phyloP scores from a whole-genome alignment of 2,329 filamentous ascomycete genomes.

The Moelleriella libera region DNA sequence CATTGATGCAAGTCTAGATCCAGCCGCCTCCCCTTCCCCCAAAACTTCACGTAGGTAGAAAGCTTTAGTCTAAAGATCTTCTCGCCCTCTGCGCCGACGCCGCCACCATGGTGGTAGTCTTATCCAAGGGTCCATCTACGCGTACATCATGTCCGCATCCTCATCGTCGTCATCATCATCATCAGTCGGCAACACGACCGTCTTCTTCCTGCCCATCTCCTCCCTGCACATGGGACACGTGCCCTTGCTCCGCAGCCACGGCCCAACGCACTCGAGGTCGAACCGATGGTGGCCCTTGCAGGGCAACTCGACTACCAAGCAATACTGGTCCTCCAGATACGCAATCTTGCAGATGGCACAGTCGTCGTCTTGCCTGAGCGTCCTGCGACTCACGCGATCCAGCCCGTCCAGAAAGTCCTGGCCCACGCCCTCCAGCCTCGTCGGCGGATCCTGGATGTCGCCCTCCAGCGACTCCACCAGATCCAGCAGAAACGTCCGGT shows the following conservation, averaged over 20 bases:
- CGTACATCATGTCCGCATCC: slow-evolving; percentile 35
- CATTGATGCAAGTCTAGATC: neutral
- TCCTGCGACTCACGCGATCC: slow-evolving; percentile 40
- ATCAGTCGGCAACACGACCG: slow-evolving; percentile 16
- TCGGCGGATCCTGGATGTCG: slow-evolving; percentile 38
- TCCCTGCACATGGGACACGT: slow-evolving; percentile 50
- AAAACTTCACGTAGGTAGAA: too few relatives aligned
- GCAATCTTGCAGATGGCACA: slow-evolving; percentile 51
- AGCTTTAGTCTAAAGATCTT: too few relatives aligned
- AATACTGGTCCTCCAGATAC: slow-evolving; percentile 47
- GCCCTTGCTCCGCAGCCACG: slow-evolving; percentile 50
- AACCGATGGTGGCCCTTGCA: slow-evolving; percentile 45
- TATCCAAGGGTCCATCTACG: slow-evolving; percentile 8
- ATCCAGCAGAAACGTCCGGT: slow-evolving; percentile 33
- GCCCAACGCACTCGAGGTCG: slow-evolving; percentile 53
- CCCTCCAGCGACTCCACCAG: slow-evolving; percentile 33
- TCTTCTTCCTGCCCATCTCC: slow-evolving; percentile 42
- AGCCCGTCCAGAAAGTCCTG: slow-evolving; percentile 46
- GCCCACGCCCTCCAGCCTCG: slow-evolving; percentile 35
- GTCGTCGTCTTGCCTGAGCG: slow-evolving; percentile 32
- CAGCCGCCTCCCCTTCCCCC: neutral
- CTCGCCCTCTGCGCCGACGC: too few relatives aligned
- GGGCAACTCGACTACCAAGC: slow-evolving; percentile 49
- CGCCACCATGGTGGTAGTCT: too few relatives aligned
- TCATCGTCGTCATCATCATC: slow-evolving; percentile 38